Base-by-base conservation (phyloP, 1,139 yeast species). In the Candida tropicalis region DNA sequence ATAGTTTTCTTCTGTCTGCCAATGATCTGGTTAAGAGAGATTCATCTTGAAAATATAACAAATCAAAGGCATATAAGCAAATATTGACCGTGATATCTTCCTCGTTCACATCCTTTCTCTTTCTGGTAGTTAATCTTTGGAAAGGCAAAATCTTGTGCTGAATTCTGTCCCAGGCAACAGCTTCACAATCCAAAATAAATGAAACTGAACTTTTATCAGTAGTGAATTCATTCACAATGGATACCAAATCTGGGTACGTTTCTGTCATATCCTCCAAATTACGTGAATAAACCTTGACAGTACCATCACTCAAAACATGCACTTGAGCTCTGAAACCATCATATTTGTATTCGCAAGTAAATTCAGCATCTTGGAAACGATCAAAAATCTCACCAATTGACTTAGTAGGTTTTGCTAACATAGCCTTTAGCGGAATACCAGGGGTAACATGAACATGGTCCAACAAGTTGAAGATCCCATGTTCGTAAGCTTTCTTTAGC, bases 321-420 rank as follows among this genome's bases (percentile, higher is more conserved):
- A 93, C 85, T 60, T 93, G 99, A 0, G 98, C 98, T 55, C 99
- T 79, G 65, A 95, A 99, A 37, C 99, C 99, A 62, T 93, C 99
- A 58, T 93, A 93, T 59, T 93, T 93, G 68, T 91, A 93, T 60
- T 93, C 99, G 61, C 97, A 91, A 0, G 98, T 90, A 58, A 93
- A 93, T 46, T 80, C 81, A 53, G 84, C 86, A 26, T 85, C 91
- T 52, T 86, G 87, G 61, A 93, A 90, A 43, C 96, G 73, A 60
- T 93, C 97, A 46, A 93, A 73, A 0, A 95, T 87, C 59, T 95
- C 99, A 23, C 87, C 78, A 36, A 95, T 84, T 2, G 97, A 81
- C 58, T 93, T 93, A 0, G 99, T 91, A 2, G 99, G 99, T 60
- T 93, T 93, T 4, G 99, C 99, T 57, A 93, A 77, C 99, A 93